These are phyloP conservation scores for Chionographis japonica DNA, from an alignment of 106 monocot species.

Conservation along the genomic window DNA sequence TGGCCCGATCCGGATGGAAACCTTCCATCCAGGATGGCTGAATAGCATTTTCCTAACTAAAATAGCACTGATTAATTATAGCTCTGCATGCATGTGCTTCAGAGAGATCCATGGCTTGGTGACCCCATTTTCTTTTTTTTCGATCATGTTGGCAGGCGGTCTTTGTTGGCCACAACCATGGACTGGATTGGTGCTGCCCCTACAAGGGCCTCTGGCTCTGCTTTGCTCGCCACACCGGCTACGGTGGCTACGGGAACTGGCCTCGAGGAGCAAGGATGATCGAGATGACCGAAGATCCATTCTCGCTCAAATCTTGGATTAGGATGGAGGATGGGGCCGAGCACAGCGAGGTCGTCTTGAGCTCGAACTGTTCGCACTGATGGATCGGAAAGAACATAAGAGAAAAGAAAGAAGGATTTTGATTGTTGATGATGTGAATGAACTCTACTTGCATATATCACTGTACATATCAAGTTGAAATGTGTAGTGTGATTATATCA, in stretches of 20 bases:
- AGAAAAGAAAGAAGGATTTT: background rate
- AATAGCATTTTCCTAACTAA: no score
- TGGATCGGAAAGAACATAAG: no score
- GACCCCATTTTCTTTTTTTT: background rate
- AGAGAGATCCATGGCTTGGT: background rate
- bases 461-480: no score
- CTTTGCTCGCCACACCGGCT: constrained; percentile 85
- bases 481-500: no score
- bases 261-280: constrained; percentile 75
- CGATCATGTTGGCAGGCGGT: constrained; percentile 44
- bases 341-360: constrained; percentile 62
- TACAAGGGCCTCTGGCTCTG: constrained; percentile 69
- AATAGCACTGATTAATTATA: no score
- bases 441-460: no score
- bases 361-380: constrained; percentile 8
- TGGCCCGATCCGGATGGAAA: no score
- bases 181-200: constrained; percentile 94
- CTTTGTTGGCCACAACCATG: constrained; percentile 91
- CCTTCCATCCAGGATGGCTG: no score
- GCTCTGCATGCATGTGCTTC: no score
- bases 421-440: background rate
- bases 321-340: constrained; percentile 72
- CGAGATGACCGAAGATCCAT: constrained; percentile 55
- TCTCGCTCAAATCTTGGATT: constrained; percentile 65
- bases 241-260: constrained; percentile 86